phyloP scores from a whole-genome alignment of 176 grass and related monocot species.

The Neostapfia colusana region DNA sequence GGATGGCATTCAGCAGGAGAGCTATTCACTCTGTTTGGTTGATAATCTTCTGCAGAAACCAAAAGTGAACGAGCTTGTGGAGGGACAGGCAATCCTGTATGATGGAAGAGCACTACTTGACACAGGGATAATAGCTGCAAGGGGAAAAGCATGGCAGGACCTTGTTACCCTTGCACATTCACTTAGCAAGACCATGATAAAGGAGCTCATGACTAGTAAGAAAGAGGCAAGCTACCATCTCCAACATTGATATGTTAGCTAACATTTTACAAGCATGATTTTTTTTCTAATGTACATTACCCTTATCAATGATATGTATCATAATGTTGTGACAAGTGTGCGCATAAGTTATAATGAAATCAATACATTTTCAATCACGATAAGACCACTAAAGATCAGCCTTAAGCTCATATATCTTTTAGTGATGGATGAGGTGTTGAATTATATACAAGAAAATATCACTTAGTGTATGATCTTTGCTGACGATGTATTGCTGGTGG shows the following conservation, averaged over 20 bases:
- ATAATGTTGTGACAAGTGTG: too few relatives aligned
- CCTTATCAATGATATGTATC: too few relatives aligned
- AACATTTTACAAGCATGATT: slow-evolving; percentile 18
- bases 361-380: too few relatives aligned
- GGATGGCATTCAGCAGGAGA: slow-evolving; percentile 39
- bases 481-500: too few relatives aligned
- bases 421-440: too few relatives aligned
- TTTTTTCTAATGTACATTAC: too few relatives aligned
- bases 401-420: too few relatives aligned
- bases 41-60: slow-evolving; percentile 89
- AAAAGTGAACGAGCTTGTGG: slow-evolving; percentile 56
- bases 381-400: too few relatives aligned
- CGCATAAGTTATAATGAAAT: too few relatives aligned
- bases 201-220: slow-evolving; percentile 56
- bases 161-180: slow-evolving; percentile 63
- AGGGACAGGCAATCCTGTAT: slow-evolving; percentile 60
- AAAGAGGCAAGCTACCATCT: slow-evolving; percentile 90
- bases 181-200: slow-evolving; percentile 60
- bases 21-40: slow-evolving; percentile 61
- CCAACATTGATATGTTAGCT: slow-evolving; percentile 31
- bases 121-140: slow-evolving; percentile 85
- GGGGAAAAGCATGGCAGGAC: slow-evolving; percentile 81
- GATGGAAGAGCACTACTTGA: slow-evolving; percentile 85
- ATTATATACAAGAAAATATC: too few relatives aligned
- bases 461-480: too few relatives aligned